Conservation (phyloP, 371 early-diverging fungal genomes). For the Mortierella sp. region DNA sequence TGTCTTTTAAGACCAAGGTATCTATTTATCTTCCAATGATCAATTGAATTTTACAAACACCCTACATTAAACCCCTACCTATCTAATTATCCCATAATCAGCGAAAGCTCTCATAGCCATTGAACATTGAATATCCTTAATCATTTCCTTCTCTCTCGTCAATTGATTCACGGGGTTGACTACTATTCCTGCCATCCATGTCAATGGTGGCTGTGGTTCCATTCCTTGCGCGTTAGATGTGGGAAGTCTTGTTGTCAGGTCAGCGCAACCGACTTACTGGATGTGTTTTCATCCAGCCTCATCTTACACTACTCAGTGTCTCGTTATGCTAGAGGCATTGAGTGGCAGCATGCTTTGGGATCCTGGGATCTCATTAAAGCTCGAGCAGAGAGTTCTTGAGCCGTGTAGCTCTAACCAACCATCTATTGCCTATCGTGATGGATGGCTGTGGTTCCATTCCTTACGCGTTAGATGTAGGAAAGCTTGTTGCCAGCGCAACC, state of each 20-base stretch:
- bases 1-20: too few species aligned
- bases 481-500: not conserved
- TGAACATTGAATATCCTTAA: too few species aligned
- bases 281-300: conserved; percentile 9
- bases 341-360: conserved; percentile 37
- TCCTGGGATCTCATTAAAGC: conserved; percentile 32
- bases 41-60: too few species aligned
- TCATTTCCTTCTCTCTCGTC: too few species aligned
- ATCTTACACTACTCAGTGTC: conserved; percentile 30
- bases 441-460: conserved; percentile 28
- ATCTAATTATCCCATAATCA: too few species aligned
- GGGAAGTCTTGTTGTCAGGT: not conserved
- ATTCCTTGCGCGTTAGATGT: too few species aligned
- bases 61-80: too few species aligned
- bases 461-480: conserved; percentile 23
- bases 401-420: conserved; percentile 6
- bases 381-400: conserved; percentile 40
- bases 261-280: conserved; percentile 3
- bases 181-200: too few species aligned
- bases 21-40: too few species aligned
- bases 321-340: conserved; percentile 33
- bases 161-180: too few species aligned
- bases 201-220: too few species aligned
- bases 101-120: too few species aligned
- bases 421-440: conserved; percentile 1